phyloP scores from a whole-genome alignment of 192 early-diverging fungal species.

The Podila epicladia region DNA sequence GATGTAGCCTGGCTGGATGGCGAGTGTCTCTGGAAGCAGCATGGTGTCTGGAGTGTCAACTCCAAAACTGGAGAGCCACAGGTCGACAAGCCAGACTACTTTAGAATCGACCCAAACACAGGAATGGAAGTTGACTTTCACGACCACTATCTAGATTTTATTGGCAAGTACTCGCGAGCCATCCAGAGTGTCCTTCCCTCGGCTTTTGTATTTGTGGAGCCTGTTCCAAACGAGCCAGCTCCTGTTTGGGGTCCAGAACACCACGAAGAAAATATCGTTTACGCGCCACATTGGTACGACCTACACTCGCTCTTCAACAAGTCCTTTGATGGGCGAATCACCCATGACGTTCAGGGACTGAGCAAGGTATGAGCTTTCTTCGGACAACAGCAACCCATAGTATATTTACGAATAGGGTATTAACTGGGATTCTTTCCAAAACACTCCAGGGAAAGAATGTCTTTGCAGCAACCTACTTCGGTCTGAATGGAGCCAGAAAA shows the following conservation, averaged over 20 bases:
- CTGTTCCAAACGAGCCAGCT: slow-evolving; percentile 77
- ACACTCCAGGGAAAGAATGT: slow-evolving; percentile 72
- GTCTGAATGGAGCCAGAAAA: slow-evolving; percentile 74
- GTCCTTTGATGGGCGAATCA: slow-evolving; percentile 75
- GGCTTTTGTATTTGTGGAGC: slow-evolving; percentile 78
- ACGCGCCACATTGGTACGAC: slow-evolving; percentile 92
- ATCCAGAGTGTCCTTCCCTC: slow-evolving; percentile 67
- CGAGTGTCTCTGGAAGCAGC: slow-evolving; percentile 78
- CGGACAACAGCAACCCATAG: not conserved
- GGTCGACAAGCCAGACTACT: slow-evolving; percentile 70
- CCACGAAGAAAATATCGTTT: slow-evolving; percentile 71
- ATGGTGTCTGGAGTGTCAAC: slow-evolving; percentile 80
- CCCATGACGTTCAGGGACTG: slow-evolving; percentile 83
- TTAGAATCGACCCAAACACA: slow-evolving; percentile 68
- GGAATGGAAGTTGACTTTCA: slow-evolving; percentile 68
- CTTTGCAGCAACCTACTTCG: slow-evolving; percentile 82
- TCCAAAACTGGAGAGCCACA: slow-evolving; percentile 59
- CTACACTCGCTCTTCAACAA: slow-evolving; percentile 78
- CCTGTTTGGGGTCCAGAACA: slow-evolving; percentile 57
- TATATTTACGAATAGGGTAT: not conserved
- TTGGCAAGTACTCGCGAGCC: slow-evolving; percentile 68
- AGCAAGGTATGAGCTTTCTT: slow-evolving; percentile 63
- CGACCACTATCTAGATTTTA: slow-evolving; percentile 75
- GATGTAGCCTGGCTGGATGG: slow-evolving; percentile 71
- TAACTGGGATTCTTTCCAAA: not conserved